Evolutionary conservation across 768 basidiomycete species (phyloP).

Genomic region (Boletus tylopilopsis): DNA sequence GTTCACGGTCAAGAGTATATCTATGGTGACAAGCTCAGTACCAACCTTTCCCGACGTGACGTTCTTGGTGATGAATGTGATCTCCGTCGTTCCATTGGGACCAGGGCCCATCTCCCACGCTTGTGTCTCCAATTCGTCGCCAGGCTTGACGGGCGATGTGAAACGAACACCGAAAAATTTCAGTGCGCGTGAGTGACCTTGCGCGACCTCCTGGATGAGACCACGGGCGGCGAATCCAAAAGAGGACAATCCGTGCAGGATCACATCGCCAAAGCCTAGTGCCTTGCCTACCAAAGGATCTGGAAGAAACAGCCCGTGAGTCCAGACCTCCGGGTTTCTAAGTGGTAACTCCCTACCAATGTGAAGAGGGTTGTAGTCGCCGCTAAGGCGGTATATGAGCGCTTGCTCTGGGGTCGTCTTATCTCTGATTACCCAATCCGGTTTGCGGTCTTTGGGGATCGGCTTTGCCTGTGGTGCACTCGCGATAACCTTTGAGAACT

Average conservation of each 20-base stretch:
- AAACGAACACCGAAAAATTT: conserved; percentile 72
- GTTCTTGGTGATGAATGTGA: conserved; percentile 62
- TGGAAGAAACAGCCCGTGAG: conserved; percentile 20
- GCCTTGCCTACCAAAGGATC: conserved; percentile 72
- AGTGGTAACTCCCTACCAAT: conserved; percentile 59
- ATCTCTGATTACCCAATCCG: conserved; percentile 60
- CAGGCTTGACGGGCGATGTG: conserved; percentile 80
- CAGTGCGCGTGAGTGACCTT: conserved; percentile 57
- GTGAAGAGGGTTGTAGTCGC: conserved; percentile 79
- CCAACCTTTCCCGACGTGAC: conserved; percentile 55
- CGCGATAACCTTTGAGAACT: conserved; percentile 60
- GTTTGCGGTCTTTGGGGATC: conserved; percentile 55
- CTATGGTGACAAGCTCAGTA: background rate
- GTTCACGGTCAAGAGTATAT: conserved; percentile 1
- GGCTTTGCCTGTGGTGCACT: conserved; percentile 58
- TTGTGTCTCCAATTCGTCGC: conserved; percentile 73
- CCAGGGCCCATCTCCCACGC: conserved; percentile 76
- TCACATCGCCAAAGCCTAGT: conserved; percentile 78
- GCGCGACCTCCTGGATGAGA: conserved; percentile 60
- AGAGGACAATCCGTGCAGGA: conserved; percentile 80
- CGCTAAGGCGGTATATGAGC: conserved; percentile 66
- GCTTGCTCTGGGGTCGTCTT: conserved; percentile 66
- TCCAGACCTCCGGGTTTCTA: background rate
- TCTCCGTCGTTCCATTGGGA: conserved; percentile 53
- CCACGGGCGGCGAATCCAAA: conserved; percentile 82